A percentile compares a stretch with the other conserved stretches of the same genome.
Evolutionary conservation across 306 rosid species (phyloP).

Genomic region (Citrullus colocynthis): DNA sequence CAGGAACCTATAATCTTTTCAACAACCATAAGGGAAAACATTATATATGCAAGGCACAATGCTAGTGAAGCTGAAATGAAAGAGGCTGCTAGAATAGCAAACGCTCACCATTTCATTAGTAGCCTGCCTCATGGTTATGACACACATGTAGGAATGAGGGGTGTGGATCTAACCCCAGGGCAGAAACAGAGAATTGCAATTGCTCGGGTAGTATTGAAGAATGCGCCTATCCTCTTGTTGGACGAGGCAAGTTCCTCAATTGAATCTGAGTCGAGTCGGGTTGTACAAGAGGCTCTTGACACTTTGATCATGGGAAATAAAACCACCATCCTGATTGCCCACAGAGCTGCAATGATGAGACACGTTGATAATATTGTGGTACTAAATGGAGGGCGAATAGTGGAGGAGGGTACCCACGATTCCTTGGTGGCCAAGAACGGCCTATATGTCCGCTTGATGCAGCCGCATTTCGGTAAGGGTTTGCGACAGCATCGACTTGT

Average conservation of each 20-base stretch:
- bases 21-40: constrained; percentile 91
- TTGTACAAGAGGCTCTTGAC: constrained; percentile 98
- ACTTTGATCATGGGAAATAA: constrained; percentile 97
- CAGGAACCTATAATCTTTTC: constrained; percentile 98
- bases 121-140: constrained; percentile 97
- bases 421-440: constrained; percentile 79
- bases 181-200: constrained; percentile 99
- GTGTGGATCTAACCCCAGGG: constrained; percentile 95
- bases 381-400: constrained; percentile 94
- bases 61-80: constrained; percentile 98
- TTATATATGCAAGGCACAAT: constrained; percentile 93
- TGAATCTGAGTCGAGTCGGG: constrained; percentile 97
- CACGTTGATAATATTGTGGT: constrained; percentile 98
- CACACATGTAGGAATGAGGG: constrained; percentile 99
- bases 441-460: constrained; percentile 87
- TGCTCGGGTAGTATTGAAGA: constrained; percentile 87
- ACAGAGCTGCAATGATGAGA: constrained; percentile 98
- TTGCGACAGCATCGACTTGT: constrained; percentile 84
- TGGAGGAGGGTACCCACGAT: constrained; percentile 87
- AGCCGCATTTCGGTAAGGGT: constrained; percentile 94
- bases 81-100: constrained; percentile 98
- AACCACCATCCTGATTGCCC: constrained; percentile 96
- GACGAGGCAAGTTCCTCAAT: constrained; percentile 98
- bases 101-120: constrained; percentile 98
- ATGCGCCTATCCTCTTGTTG: constrained; percentile 86